Conservation (phyloP, 148 eudicot genomes). For the Oxyria digyna region DNA sequence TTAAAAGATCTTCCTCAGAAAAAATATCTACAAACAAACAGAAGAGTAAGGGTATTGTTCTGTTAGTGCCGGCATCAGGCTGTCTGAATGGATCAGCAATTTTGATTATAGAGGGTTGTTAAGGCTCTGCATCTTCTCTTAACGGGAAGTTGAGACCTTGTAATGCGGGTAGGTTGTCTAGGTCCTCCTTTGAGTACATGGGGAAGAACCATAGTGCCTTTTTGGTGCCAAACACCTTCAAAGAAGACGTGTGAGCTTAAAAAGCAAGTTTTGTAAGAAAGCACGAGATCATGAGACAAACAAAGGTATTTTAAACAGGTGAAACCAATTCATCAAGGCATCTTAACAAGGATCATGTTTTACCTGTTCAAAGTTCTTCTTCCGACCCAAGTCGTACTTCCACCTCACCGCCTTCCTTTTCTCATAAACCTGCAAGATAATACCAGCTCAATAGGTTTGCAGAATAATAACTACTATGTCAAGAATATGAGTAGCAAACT, state of each 20-base stretch:
- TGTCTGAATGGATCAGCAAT: background rate
- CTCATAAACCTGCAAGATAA: constrained; percentile 60
- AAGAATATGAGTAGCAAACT: background rate
- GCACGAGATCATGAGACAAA: background rate
- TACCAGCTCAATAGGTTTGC: background rate
- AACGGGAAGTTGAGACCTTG: constrained; percentile 67
- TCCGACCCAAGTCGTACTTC: constrained; percentile 86
- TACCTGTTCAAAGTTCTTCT: constrained; percentile 77
- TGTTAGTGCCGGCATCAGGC: background rate
- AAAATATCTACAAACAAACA: background rate
- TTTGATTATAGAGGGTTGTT: background rate
- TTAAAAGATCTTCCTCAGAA: background rate
- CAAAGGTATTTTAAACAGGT: background rate
- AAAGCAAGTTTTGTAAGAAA: background rate
- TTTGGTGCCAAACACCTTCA: constrained; percentile 72
- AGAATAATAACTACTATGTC: background rate
- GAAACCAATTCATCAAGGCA: background rate
- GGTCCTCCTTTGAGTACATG: constrained; percentile 64
- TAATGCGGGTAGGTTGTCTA: constrained; percentile 55
- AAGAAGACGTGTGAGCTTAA: background rate
- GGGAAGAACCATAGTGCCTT: constrained; percentile 76
- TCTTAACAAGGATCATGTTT: background rate
- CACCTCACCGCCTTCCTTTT: constrained; percentile 52
- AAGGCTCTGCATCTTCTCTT: constrained; percentile 37
- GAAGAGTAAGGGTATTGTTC: background rate